A percentile compares a stretch with the other conserved stretches of the same genome.
phyloP scores from a whole-genome alignment of 768 basidiomycete genomes.

The Pleurotus salmoneostramineus region DNA sequence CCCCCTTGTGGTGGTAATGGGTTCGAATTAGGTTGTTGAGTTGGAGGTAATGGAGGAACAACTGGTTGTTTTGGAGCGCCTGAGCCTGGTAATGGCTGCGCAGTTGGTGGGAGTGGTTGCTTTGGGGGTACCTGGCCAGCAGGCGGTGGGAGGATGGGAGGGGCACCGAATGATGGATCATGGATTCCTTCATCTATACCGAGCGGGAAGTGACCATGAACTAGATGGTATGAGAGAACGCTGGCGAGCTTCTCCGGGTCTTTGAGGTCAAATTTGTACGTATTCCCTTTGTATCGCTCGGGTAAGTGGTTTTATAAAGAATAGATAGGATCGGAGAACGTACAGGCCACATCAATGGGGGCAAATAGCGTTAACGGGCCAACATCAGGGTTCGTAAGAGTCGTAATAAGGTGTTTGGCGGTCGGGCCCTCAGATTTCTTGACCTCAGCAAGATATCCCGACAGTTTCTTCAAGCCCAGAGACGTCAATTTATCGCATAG shows the following conservation, averaged over 20 bases:
- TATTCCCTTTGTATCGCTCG: slow-evolving; percentile 13
- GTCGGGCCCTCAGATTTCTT: slow-evolving; percentile 30
- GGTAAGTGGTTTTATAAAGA: not conserved
- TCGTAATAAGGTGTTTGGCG: slow-evolving; percentile 39
- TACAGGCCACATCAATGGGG: slow-evolving; percentile 53
- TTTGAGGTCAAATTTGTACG: slow-evolving; percentile 24
- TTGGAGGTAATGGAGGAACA: no score
- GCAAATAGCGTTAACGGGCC: slow-evolving; percentile 48
- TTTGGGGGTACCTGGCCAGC: not conserved
- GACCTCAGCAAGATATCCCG: slow-evolving; percentile 31
- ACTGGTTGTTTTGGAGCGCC: not conserved
- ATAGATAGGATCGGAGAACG: slow-evolving; percentile 14
- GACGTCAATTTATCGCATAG: slow-evolving; percentile 33
- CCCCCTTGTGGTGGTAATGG: not conserved
- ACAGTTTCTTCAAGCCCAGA: slow-evolving; percentile 38
- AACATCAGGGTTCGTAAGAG: slow-evolving; percentile 35
- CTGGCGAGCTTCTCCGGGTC: slow-evolving; percentile 32
- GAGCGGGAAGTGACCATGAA: slow-evolving; percentile 43
- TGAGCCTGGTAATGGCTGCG: not conserved
- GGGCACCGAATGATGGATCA: slow-evolving; percentile 1
- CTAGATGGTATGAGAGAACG: slow-evolving; percentile 54
- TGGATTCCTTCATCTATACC: not conserved
- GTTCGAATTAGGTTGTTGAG: not conserved
- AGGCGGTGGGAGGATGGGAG: not conserved
- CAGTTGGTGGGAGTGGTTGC: not conserved